These are phyloP conservation scores for Lecanosticta acicola DNA, from an alignment of 2,329 filamentous ascomycete species.

Conservation along the genomic window DNA sequence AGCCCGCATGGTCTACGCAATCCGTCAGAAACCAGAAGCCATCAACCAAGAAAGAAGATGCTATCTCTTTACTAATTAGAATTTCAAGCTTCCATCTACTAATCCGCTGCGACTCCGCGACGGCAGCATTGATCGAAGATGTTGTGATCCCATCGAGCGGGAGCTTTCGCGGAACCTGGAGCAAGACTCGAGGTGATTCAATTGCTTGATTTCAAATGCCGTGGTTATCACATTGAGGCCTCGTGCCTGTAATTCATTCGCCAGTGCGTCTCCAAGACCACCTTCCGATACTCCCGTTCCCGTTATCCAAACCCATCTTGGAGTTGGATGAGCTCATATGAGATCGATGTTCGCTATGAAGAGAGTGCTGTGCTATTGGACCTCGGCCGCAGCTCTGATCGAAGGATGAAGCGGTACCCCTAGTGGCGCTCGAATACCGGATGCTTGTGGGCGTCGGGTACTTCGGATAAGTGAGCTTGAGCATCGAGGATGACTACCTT, in stretches of 20 bases:
- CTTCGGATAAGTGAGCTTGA: not conserved
- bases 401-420: too few relatives aligned
- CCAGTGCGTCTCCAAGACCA: conserved; percentile 44
- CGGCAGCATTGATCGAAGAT: conserved; percentile 33
- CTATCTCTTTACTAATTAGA: too few relatives aligned
- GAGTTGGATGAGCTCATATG: not conserved
- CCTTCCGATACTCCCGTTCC: conserved; percentile 46
- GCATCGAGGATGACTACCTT: too few relatives aligned
- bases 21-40: not conserved
- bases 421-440: too few relatives aligned
- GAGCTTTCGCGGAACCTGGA: conserved; percentile 22
- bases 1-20: conserved; percentile 40
- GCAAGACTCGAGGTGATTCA: not conserved
- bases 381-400: too few relatives aligned
- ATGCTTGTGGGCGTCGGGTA: not conserved
- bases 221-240: conserved; percentile 44
- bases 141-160: conserved; percentile 41
- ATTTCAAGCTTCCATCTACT: conserved; percentile 31
- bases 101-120: conserved; percentile 24
- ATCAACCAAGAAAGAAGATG: too few relatives aligned
- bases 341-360: not conserved
- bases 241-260: conserved; percentile 41
- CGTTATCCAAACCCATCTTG: conserved; percentile 43
- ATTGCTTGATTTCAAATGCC: not conserved
- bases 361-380: too few relatives aligned